A percentile compares a stretch with the other conserved stretches of the same genome.
These are phyloP conservation scores for Heliosperma pusillum DNA, from an alignment of 148 eudicot genomes.

Conservation along the genomic window DNA sequence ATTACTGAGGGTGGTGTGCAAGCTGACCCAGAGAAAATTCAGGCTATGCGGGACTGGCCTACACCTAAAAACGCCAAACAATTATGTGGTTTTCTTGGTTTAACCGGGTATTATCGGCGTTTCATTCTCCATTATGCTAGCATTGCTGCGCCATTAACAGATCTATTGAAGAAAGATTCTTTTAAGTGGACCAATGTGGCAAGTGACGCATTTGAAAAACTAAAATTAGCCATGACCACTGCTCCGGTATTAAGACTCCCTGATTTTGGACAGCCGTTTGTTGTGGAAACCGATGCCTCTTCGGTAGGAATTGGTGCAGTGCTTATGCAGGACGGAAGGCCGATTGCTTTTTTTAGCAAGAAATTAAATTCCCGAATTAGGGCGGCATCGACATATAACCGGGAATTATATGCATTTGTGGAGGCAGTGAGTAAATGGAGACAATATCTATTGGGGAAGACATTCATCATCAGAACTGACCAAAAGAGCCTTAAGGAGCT, in stretches of 20 bases:
- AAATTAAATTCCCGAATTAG: background rate
- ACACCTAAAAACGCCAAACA: background rate
- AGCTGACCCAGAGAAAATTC: background rate
- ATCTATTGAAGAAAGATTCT: background rate
- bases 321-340: background rate
- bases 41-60: background rate
- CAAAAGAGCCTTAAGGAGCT: background rate
- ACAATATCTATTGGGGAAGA: background rate
- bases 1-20: background rate
- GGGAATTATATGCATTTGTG: background rate
- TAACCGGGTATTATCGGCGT: background rate
- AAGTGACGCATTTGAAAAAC: background rate
- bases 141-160: background rate
- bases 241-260: background rate
- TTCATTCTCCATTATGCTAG: background rate
- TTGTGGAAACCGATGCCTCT: background rate
- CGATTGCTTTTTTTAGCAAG: background rate
- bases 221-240: background rate
- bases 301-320: background rate
- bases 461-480: background rate
- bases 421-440: background rate
- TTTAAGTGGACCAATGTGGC: background rate
- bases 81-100: background rate
- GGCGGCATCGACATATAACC: background rate
- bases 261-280: background rate